A percentile compares a stretch with the other conserved stretches of the same genome.
phyloP scores from a whole-genome alignment of 192 early-diverging fungal species.

The Coemansia sp. region DNA sequence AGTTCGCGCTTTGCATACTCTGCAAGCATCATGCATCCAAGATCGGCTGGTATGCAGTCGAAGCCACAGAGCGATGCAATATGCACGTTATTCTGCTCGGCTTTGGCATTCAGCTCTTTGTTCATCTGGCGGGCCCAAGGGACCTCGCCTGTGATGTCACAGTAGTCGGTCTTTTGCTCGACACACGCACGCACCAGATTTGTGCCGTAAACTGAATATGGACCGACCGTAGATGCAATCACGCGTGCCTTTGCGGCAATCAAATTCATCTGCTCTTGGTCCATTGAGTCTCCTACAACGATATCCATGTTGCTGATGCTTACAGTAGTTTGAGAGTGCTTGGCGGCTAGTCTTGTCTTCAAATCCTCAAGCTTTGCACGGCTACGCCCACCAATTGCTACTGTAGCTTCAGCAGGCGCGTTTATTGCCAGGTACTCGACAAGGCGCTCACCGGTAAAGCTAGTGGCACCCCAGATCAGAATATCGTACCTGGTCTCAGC shows the following conservation, averaged over 20 bases:
- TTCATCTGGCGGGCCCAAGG: conserved; percentile 66
- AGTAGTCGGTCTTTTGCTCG: conserved; percentile 68
- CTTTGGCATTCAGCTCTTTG: conserved; percentile 65
- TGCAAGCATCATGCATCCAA: conserved; percentile 75
- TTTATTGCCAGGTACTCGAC: conserved; percentile 64
- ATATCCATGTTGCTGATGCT: conserved; percentile 52
- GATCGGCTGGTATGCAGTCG: conserved; percentile 88
- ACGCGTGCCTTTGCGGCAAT: conserved; percentile 66
- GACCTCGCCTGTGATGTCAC: conserved; percentile 88
- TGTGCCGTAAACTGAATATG: conserved; percentile 71
- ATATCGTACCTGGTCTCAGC: conserved; percentile 57
- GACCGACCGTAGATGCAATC: conserved; percentile 81
- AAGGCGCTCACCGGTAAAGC: conserved; percentile 77
- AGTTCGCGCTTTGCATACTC: conserved; percentile 56
- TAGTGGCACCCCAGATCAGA: conserved; percentile 75
- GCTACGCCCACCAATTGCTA: conserved; percentile 82
- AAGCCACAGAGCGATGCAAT: conserved; percentile 86
- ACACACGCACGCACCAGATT: conserved; percentile 57
- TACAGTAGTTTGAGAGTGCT: conserved; percentile 30
- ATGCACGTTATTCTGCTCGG: conserved; percentile 62
- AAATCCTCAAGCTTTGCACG: conserved; percentile 64
- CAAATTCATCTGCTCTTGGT: conserved; percentile 61
- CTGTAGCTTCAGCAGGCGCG: conserved; percentile 53
- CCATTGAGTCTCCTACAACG: conserved; percentile 67
- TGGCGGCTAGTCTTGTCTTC: conserved; percentile 54